A percentile compares a stretch with the other conserved stretches of the same genome.
phyloP scores from a whole-genome alignment of 306 rosid genomes.

The Cucumis melo region DNA sequence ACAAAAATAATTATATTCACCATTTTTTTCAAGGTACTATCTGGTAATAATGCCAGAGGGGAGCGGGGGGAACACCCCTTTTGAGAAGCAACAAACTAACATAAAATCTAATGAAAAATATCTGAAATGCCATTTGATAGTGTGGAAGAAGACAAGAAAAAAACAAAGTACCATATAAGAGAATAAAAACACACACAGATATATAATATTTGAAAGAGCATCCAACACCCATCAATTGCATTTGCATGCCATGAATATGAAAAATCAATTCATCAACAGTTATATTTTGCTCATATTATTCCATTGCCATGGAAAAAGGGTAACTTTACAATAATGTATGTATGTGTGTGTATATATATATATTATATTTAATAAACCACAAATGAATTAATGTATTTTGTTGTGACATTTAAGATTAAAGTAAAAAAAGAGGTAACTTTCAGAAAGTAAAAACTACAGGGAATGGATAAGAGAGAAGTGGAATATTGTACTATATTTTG shows the following conservation, averaged over 20 bases:
- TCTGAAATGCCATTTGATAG: background rate
- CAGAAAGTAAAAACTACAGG: conserved; percentile 1
- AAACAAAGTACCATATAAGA: background rate
- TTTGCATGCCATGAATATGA: background rate
- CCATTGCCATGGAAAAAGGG: background rate
- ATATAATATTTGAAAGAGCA: background rate
- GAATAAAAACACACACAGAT: background rate
- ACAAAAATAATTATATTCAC: background rate
- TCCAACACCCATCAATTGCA: background rate
- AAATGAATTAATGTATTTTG: background rate
- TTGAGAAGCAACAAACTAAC: background rate
- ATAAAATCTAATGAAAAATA: background rate
- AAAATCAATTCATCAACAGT: background rate
- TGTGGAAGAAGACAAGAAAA: background rate
- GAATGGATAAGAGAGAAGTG: background rate
- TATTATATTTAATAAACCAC: background rate
- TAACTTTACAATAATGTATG: background rate
- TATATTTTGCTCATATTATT: background rate
- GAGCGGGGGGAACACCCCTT: background rate
- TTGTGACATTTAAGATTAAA: background rate
- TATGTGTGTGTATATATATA: background rate
- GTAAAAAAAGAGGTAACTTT: background rate
- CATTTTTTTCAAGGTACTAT: background rate
- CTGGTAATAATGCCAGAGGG: too few relatives aligned
- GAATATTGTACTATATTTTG: background rate